A percentile compares a stretch with the other conserved stretches of the same genome.
phyloP scores from a whole-genome alignment of 129 eudicot species.

The Chrysanthemum lavandulifolium region DNA sequence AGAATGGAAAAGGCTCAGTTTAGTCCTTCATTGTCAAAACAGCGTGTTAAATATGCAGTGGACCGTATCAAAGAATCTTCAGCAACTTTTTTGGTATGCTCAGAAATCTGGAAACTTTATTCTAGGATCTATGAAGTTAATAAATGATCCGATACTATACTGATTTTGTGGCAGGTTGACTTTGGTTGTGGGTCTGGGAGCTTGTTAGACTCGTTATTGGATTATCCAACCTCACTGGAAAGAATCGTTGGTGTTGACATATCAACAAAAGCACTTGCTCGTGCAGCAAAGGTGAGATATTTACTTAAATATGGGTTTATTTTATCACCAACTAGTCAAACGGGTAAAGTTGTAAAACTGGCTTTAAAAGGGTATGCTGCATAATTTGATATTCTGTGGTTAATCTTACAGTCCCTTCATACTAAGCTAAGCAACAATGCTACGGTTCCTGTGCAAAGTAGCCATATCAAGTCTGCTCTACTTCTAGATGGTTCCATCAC shows the following conservation, averaged over 20 bases:
- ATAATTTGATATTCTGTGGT: constrained; percentile 4
- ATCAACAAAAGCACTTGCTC: constrained; percentile 72
- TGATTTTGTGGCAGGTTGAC: constrained; percentile 67
- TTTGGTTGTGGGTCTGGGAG: constrained; percentile 99
- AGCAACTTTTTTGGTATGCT: constrained; percentile 74
- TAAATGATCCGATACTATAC: constrained; percentile 15
- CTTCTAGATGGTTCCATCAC: constrained; percentile 83
- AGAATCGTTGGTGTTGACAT: constrained; percentile 87
- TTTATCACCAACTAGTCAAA: too few species aligned
- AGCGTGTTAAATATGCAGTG: constrained; percentile 89
- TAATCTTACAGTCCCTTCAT: constrained; percentile 58
- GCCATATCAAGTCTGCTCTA: constrained; percentile 50
- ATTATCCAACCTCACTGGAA: constrained; percentile 73
- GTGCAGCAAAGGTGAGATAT: constrained; percentile 83
- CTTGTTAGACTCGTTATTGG: constrained; percentile 79
- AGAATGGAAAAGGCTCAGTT: constrained; percentile 94
- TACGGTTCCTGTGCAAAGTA: constrained; percentile 29
- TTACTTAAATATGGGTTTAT: too few species aligned
- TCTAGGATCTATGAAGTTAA: constrained; percentile 4
- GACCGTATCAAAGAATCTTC: constrained; percentile 69
- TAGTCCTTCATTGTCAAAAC: constrained; percentile 92
- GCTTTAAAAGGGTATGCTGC: neutral
- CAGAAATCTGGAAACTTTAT: constrained; percentile 4
- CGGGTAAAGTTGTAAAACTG: too few species aligned
- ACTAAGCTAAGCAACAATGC: constrained; percentile 51